phyloP scores from a whole-genome alignment of 768 basidiomycete genomes.

The Phlegmacium glaucopus region DNA sequence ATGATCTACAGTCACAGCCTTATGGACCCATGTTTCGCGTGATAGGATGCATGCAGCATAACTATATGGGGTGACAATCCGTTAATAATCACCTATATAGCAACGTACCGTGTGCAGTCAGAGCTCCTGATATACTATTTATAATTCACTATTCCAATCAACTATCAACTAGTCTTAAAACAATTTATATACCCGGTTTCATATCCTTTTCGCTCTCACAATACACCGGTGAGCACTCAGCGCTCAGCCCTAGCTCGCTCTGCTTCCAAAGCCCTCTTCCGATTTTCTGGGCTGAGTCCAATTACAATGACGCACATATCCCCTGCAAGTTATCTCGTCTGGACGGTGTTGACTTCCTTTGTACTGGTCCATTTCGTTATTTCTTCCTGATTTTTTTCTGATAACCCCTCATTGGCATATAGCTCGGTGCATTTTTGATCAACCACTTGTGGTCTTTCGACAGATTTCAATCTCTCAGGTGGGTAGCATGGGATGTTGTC shows the following conservation, averaged over 20 bases:
- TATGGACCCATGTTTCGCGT: too few relatives aligned
- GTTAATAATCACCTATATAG: too few relatives aligned
- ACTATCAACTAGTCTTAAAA: too few relatives aligned
- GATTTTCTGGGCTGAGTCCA: too few relatives aligned
- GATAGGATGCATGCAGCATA: too few relatives aligned
- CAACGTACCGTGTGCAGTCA: too few relatives aligned
- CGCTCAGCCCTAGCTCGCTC: neutral
- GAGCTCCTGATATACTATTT: too few relatives aligned
- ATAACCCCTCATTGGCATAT: neutral
- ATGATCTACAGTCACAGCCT: too few relatives aligned
- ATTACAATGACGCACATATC: conserved; percentile 55
- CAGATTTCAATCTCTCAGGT: conserved; percentile 71
- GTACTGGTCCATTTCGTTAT: conserved; percentile 32
- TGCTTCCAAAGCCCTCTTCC: neutral
- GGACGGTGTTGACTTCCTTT: conserved; percentile 51
- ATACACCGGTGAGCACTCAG: neutral
- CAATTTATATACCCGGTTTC: too few relatives aligned
- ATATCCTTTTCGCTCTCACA: neutral
- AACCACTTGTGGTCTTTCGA: conserved; percentile 82
- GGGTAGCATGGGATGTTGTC: conserved; percentile 12
- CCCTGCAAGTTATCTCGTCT: conserved; percentile 58
- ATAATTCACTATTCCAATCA: too few relatives aligned
- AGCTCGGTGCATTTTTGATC: conserved; percentile 63
- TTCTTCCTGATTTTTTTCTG: neutral
- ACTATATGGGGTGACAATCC: too few relatives aligned